Evolutionary conservation across 2,329 filamentous ascomycete species (phyloP), one percentile per base, ranked within the genome.

Genomic region (Aspergillus tanneri): DNA sequence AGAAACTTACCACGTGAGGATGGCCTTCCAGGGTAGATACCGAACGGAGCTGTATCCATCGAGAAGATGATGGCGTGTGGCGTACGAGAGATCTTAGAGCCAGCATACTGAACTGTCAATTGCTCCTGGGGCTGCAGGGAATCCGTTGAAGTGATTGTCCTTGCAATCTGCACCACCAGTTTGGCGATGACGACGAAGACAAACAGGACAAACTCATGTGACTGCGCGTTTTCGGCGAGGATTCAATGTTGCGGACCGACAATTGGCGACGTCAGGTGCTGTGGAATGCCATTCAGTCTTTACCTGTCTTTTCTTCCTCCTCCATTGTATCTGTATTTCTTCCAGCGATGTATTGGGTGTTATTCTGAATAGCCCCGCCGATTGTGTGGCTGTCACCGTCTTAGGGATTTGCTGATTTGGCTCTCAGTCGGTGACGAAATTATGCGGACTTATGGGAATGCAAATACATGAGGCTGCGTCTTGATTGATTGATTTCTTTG

Each of bases 1-100:
- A n/a, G n/a, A n/a, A 12, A 52, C 69, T 46, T 63, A 72, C 71
- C 46, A 74, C 71, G 56, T 73, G 57, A 41, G 70, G 64, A 47
- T 67, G 64, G 9, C 60, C 60, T 36, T 71, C 63, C 5, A 74
- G 52, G 4, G 71, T 73, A 18, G 69, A 68, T 38, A 72, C 49
- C 41, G 42, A 53, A 18, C 70, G 63, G 24, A 60, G 43, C 25
- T 63, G 64, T 8, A 51, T 51, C 57, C 61, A 64, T 44, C 42
- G 52, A 5, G 59, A 42, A 10, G 53, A 16, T 7, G 39, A 39
- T 5, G 54, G 48, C 9, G 57, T 47, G 35, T 62, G 62, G 10
- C 59, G 60, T 21, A 47, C 34, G 32, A 60, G 25, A 6, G 38
- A 14, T n/a, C 55, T 57, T 14, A 58, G 23, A 8, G 58, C 36